Conservation (phyloP, 371 early-diverging fungal species). For the Catenaria anguillulae region DNA sequence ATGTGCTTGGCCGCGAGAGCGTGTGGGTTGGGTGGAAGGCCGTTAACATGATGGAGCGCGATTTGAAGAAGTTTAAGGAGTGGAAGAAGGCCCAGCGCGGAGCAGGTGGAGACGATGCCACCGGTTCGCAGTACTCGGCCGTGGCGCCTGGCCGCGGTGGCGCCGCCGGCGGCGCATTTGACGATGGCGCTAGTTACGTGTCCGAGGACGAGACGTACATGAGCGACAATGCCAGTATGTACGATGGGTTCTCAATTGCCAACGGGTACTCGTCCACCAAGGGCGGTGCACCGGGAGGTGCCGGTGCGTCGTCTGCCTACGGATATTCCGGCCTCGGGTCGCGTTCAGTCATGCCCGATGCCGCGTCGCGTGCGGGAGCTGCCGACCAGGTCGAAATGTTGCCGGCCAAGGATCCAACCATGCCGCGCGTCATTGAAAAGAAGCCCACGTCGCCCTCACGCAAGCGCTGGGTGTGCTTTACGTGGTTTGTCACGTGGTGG, state of each 20-base stretch:
- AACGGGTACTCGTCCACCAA: neutral
- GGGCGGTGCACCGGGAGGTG: neutral
- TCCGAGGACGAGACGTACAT: conserved; percentile 7
- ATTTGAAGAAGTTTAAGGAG: conserved; percentile 3
- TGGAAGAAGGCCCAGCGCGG: conserved; percentile 2
- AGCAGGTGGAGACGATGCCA: neutral
- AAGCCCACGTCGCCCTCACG: conserved; percentile 15
- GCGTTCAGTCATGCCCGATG: neutral
- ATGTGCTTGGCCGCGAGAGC: neutral
- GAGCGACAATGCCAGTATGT: conserved; percentile 3
- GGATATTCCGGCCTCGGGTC: too few relatives aligned
- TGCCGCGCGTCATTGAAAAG: neutral
- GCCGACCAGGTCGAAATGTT: too few relatives aligned
- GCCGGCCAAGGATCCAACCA: neutral
- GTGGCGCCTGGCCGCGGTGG: neutral
- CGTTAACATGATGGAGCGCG: neutral
- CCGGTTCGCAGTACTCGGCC: neutral
- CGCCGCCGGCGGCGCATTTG: neutral
- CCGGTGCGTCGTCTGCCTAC: too few relatives aligned
- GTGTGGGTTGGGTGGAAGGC: neutral
- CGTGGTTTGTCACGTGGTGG: conserved; percentile 55
- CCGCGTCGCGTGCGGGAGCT: neutral
- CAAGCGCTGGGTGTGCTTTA: conserved; percentile 51
- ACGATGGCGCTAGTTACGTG: conserved; percentile 1
- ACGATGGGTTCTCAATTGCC: conserved; percentile 1